Evolutionary conservation across 768 basidiomycete genomes (phyloP).

Genomic region (Galerina sulciceps): DNA sequence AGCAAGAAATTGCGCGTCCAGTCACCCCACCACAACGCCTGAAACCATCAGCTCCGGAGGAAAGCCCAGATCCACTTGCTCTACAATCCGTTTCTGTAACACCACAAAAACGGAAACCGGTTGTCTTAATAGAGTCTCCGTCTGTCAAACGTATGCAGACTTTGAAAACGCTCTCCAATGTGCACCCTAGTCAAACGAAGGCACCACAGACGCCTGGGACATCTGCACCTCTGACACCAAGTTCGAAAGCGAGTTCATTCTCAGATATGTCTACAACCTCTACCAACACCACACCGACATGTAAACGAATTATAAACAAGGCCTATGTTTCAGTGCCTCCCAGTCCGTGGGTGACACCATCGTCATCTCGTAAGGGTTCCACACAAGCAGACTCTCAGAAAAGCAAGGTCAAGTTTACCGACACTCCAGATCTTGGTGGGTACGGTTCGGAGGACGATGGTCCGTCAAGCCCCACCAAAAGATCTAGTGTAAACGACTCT

Average conservation of each 20-base stretch:
- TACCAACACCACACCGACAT: constrained; percentile 30
- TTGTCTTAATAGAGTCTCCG: constrained; percentile 63
- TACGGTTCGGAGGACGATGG: constrained; percentile 59
- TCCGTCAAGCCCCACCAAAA: constrained; percentile 35
- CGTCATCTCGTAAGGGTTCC: constrained; percentile 37
- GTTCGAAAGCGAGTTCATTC: constrained; percentile 27
- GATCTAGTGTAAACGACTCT: constrained; percentile 31
- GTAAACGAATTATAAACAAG: constrained; percentile 39
- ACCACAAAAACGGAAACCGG: constrained; percentile 74
- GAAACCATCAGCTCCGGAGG: constrained; percentile 27
- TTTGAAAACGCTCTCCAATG: constrained; percentile 25
- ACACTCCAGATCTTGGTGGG: constrained; percentile 54
- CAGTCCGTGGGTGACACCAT: constrained; percentile 50
- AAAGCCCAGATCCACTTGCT: constrained; percentile 64
- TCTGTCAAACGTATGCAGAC: constrained; percentile 60
- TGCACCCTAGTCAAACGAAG: constrained; percentile 10
- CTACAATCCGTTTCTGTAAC: constrained; percentile 47
- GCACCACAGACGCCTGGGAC: constrained; percentile 21
- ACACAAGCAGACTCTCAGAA: constrained; percentile 22
- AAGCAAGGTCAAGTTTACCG: constrained; percentile 30
- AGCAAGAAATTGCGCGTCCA: constrained; percentile 11
- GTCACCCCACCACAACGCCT: constrained; percentile 25
- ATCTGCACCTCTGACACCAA: constrained; percentile 32
- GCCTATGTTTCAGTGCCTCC: constrained; percentile 52
- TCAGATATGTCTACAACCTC: constrained; percentile 18